Evolutionary conservation across 495 filamentous ascomycete species (phyloP), one percentile per base, ranked within the genome.

Genomic region (Hypoxylon intermedium): DNA sequence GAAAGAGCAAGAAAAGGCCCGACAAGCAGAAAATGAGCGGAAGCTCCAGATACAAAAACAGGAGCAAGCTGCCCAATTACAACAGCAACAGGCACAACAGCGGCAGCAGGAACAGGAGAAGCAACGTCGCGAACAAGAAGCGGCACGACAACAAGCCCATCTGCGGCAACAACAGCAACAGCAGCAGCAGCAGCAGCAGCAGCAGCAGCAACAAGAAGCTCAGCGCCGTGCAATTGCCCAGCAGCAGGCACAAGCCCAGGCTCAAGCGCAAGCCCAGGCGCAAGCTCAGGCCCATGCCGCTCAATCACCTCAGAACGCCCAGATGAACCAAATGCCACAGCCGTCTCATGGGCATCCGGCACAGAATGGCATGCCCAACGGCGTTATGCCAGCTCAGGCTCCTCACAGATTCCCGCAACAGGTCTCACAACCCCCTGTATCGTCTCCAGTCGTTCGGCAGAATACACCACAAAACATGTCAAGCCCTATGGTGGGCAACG

Each of bases 381-480:
- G 71, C 21, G 44, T 34, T 2, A 77, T 82, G 53, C 68, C 80
- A 60, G 73, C 75, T 13, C 85, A 88, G 47, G 72, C 81, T 6
- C 81, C 87, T 53, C 82, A 81, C 19, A 79, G 84, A 24, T 82
- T 83, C 61, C 64, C 75, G 9, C 79, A 83, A 53, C 81, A 83
- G 33, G 82, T 86, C 12, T 86, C 85, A 4, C 90, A 92, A 72
- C 80, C 83, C 5, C 85, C 85, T 45, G 84, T 85, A 23, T 92
- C 90, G 5, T 95, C 91, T 9, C 92, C 92, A 0, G 81, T 93
- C 59, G 75, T 90, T 41, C 83, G 90, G 26, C 88, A 93, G 44
- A 85, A 87, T 51, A 96, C 92, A 2, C 91, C 92, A 5, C 89
- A 89, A 62, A 84, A 78, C 31, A 83, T 83, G 50, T 91, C 90